Conservation (phyloP, 371 early-diverging fungal genomes). For the Syncephalastrum racemosum region DNA sequence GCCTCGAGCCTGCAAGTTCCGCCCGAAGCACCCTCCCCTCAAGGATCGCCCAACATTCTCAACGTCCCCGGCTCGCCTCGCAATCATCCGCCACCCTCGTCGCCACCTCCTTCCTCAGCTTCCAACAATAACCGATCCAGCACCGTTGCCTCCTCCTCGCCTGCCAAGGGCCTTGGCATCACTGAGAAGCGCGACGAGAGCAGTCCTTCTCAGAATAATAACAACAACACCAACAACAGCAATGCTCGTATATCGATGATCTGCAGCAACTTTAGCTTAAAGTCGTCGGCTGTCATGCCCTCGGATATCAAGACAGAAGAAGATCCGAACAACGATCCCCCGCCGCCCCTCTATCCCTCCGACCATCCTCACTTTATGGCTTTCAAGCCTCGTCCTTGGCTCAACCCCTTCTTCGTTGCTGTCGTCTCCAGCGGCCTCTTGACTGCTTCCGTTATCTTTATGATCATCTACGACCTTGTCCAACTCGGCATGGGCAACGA, state of each 20-base stretch:
- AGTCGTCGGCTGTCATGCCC: constrained; percentile 9
- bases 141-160: constrained; percentile 4
- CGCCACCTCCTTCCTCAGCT: background rate
- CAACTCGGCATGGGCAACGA: constrained; percentile 32
- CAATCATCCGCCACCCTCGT: background rate
- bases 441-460: constrained; percentile 29
- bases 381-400: constrained; percentile 22
- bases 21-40: constrained; percentile 10
- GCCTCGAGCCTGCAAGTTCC: constrained; percentile 17
- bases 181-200: constrained; percentile 4
- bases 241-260: constrained; percentile 10
- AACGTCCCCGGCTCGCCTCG: constrained; percentile 10
- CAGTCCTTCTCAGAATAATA: constrained; percentile 5
- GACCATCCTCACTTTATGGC: constrained; percentile 25
- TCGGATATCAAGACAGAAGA: background rate
- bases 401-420: constrained; percentile 43
- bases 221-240: constrained; percentile 4
- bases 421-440: constrained; percentile 22
- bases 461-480: constrained; percentile 41
- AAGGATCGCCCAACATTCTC: constrained; percentile 13
- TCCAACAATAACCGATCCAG: constrained; percentile 13
- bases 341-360: background rate
- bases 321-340: background rate
- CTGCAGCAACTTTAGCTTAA: constrained; percentile 16
- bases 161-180: constrained; percentile 20